These are phyloP conservation scores for Nitzschia sp. DNA, from an alignment of 108 stramenopile genomes.

Conservation along the genomic window DNA sequence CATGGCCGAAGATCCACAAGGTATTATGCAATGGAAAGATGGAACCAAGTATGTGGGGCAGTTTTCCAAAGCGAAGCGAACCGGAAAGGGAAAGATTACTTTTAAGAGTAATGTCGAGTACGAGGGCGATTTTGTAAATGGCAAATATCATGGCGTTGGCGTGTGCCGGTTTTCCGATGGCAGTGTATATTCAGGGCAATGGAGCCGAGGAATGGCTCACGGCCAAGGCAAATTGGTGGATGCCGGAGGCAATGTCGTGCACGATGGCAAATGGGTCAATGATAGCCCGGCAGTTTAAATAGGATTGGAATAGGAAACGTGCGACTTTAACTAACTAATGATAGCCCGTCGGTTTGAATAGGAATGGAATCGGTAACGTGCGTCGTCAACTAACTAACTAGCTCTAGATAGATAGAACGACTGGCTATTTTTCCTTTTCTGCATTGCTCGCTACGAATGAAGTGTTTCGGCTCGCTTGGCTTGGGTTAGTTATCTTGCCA, in stretches of 20 bases:
- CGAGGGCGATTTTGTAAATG: conserved; percentile 48
- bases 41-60: conserved; percentile 36
- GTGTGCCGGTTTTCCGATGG: conserved; percentile 6
- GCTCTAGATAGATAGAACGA: no score
- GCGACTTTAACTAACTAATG: no score
- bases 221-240: conserved; percentile 34
- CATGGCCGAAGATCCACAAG: conserved; percentile 20
- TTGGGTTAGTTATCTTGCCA: no score
- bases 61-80: conserved; percentile 18
- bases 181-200: conserved; percentile 49
- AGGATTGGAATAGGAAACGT: neutral
- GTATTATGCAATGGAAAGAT: conserved; percentile 31
- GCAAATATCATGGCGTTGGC: conserved; percentile 35
- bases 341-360: no score
- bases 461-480: no score
- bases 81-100: conserved; percentile 10
- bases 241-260: conserved; percentile 25
- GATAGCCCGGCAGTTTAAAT: conserved; percentile 1
- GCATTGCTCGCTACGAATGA: no score
- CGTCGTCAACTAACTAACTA: no score
- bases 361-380: no score
- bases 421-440: no score
- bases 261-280: conserved; percentile 36
- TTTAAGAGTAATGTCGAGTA: conserved; percentile 18
- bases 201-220: conserved; percentile 36